Percentiles rank a stretch among this genome's conserved stretches.
These are phyloP conservation scores for Colletotrichum scovillei DNA, from an alignment of 2,329 filamentous ascomycete genomes.

Conservation along the genomic window DNA sequence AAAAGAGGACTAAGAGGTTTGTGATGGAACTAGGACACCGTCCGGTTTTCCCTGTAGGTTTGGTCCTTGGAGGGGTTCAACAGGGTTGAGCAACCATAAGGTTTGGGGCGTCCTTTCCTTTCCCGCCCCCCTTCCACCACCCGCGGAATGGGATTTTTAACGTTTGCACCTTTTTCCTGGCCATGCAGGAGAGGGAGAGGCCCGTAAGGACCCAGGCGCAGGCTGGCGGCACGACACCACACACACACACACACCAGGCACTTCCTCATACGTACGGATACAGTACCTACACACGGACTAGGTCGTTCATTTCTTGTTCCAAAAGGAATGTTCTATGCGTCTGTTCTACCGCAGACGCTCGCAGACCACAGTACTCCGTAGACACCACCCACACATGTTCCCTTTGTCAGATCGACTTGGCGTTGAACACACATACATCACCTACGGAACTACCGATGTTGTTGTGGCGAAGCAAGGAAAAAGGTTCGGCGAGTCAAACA, in stretches of 20 bases:
- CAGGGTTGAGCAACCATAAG: neutral
- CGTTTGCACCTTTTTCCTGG: neutral
- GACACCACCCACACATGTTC: neutral
- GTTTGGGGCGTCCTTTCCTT: neutral
- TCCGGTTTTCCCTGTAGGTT: neutral
- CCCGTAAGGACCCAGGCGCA: too few relatives aligned
- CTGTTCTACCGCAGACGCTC: neutral
- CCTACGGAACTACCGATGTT: neutral
- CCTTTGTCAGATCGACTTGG: neutral
- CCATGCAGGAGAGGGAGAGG: neutral
- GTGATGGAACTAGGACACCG: too few relatives aligned
- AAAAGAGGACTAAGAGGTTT: too few relatives aligned
- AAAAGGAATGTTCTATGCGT: slow-evolving; percentile 19
- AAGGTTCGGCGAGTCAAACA: neutral
- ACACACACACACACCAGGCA: neutral
- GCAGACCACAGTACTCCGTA: neutral
- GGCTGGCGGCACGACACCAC: too few relatives aligned
- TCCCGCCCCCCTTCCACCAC: too few relatives aligned
- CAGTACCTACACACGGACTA: neutral
- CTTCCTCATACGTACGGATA: neutral
- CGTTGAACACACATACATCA: neutral
- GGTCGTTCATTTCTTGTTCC: neutral
- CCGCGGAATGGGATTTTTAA: neutral
- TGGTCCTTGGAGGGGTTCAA: neutral
- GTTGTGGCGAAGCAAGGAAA: neutral